Conservation (phyloP, 2,329 filamentous ascomycete species). For the Hypoxylon sp. region DNA sequence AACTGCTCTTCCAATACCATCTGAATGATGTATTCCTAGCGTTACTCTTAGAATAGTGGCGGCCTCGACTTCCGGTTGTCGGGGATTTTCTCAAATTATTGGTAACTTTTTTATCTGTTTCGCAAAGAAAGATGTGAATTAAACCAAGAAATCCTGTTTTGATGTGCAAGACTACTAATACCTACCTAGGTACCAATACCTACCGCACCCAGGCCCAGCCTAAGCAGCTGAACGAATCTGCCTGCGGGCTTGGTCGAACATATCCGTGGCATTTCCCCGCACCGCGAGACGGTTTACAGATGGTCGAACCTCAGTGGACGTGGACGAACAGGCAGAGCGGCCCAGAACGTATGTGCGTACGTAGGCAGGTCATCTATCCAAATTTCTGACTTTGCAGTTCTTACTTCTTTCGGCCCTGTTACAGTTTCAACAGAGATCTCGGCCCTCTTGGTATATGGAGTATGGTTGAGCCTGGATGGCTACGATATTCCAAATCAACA, state of each 20-base stretch:
- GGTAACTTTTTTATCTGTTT: conserved; percentile 24
- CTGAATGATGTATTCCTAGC: conserved; percentile 8
- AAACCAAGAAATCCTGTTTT: conserved; percentile 38
- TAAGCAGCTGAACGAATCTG: conserved; percentile 33
- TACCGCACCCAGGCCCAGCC: background rate
- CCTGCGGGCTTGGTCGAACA: conserved; percentile 22
- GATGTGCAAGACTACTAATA: background rate
- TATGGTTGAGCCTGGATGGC: conserved; percentile 5
- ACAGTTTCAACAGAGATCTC: conserved; percentile 6
- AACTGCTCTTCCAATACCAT: conserved; percentile 2
- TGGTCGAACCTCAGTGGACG: conserved; percentile 12
- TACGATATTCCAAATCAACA: conserved; percentile 5
- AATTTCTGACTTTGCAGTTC: conserved; percentile 13
- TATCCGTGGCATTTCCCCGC: conserved; percentile 34
- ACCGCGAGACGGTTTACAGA: conserved; percentile 20
- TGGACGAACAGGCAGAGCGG: conserved; percentile 19
- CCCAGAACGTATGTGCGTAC: conserved; percentile 18
- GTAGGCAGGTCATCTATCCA: conserved; percentile 6
- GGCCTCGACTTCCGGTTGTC: conserved; percentile 15
- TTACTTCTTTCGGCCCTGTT: background rate
- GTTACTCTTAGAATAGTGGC: conserved; percentile 13
- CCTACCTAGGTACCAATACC: too few relatives aligned
- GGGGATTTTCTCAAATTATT: conserved; percentile 15
- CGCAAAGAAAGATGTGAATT: too few relatives aligned
- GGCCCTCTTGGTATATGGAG: conserved; percentile 5